Conservation (phyloP, 164 flowering plant species). For the Chloranthus sessilifolius region DNA sequence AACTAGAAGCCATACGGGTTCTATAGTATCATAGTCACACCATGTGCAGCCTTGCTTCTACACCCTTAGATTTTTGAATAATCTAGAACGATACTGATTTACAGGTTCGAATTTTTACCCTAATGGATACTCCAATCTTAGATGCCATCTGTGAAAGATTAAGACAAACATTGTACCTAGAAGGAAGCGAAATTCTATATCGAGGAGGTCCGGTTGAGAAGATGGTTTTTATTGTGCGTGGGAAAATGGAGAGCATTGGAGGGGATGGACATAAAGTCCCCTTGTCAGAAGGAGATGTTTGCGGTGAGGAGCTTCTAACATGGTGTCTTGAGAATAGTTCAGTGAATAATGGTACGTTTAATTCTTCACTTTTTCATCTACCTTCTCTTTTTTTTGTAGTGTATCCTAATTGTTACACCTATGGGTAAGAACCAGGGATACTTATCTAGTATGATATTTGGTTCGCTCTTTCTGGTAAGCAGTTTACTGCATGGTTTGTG, state of each 20-base stretch:
- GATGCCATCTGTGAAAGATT: constrained; percentile 76
- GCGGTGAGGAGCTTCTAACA: constrained; percentile 87
- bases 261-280: constrained; percentile 32
- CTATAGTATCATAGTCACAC: too few relatives aligned
- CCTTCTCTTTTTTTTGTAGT: too few relatives aligned
- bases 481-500: too few relatives aligned
- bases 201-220: constrained; percentile 45
- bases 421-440: too few relatives aligned
- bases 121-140: constrained; percentile 61
- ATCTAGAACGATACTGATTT: too few relatives aligned
- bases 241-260: constrained; percentile 51
- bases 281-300: constrained; percentile 65
- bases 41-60: too few relatives aligned
- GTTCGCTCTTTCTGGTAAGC: too few relatives aligned
- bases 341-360: constrained; percentile 41
- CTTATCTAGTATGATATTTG: too few relatives aligned
- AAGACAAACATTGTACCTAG: constrained; percentile 57
- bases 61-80: too few relatives aligned
- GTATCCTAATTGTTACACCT: too few relatives aligned
- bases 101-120: constrained; percentile 68
- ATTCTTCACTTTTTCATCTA: neutral
- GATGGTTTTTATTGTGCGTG: constrained; percentile 70
- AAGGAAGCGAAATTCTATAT: constrained; percentile 50
- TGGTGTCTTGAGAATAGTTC: constrained; percentile 77
- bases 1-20: too few relatives aligned